Evolutionary conservation across 495 filamentous ascomycete species (phyloP), one percentile per base, ranked within the genome.

Genomic region (Cairneyella variabilis): DNA sequence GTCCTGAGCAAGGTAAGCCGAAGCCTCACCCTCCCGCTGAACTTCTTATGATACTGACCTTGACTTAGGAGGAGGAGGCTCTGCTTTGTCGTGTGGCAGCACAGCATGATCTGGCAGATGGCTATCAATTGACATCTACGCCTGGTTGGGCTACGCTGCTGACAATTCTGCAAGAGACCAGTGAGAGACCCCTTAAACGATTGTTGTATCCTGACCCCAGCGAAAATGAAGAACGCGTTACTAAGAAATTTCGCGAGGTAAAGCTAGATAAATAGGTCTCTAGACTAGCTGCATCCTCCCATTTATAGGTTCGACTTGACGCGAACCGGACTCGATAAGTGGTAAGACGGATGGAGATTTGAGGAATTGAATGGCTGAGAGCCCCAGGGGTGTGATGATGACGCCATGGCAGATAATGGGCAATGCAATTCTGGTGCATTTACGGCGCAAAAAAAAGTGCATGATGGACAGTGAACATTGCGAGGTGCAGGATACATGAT

Each of bases 231-330:
- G 88, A 88, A 79, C 84, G 84, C 65, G 87, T 96, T 89, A 84
- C 91, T 96, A 97, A 97, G 85, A 86, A 89, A 79, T 87, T 97
- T 78, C 91, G 91, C 86, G 88, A 88, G 81, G 83, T 95, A 90
- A 96, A 89, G 82, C 78, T 97, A 82, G 91, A 60, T 64, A 59
- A 51, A 42, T 17, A 34, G 45, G 42, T 48, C 32, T 45, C 16
- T 30, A 46, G 12, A 16, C 52, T 53, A 56, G 51, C 51, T 55
- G 51, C 46, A 57, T 48, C 59, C 54, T 62, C 42, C 39, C 32
- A 39, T 42, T 47, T 56, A 42, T 60, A 56, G 58, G 58, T 50
- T n/a, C n/a, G n/a, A n/a, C n/a, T n/a, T n/a, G n/a, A n/a, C n/a
- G n/a, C n/a, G n/a, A n/a, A n/a, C n/a, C n/a, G n/a, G n/a, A n/a